Evolutionary conservation across 352 stramenopile species (phyloP).

Genomic region (Pythium rishiriense): DNA sequence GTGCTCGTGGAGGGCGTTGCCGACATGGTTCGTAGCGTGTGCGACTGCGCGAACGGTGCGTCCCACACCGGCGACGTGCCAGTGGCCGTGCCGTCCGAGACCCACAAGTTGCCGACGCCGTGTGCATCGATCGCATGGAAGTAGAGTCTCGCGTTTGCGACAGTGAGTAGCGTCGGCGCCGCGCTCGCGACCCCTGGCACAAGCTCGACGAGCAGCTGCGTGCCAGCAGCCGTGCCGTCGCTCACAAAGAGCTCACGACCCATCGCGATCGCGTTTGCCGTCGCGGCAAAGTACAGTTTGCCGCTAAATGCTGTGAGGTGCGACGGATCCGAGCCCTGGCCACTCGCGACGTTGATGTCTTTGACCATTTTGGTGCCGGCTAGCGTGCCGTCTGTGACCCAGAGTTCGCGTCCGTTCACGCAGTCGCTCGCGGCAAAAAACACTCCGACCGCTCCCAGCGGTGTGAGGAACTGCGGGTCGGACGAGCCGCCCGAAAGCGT

Average conservation of each 20-base stretch:
- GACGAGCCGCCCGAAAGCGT: conserved; percentile 33
- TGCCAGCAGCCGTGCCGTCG: conserved; percentile 48
- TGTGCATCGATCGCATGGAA: conserved; percentile 29
- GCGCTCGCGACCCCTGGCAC: conserved; percentile 29
- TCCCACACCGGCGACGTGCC: conserved; percentile 31
- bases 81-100: conserved; percentile 31
- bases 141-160: conserved; percentile 24
- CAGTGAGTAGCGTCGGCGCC: conserved; percentile 30
- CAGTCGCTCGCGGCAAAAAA: conserved; percentile 78
- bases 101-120: conserved; percentile 30
- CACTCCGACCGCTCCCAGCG: conserved; percentile 32
- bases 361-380: conserved; percentile 47
- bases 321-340: conserved; percentile 39
- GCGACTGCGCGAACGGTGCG: conserved; percentile 23
- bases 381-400: conserved; percentile 46
- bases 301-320: conserved; percentile 38
- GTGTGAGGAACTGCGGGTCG: conserved; percentile 47
- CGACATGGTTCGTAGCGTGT: conserved; percentile 5
- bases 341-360: conserved; percentile 41
- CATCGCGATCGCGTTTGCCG: conserved; percentile 16
- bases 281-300: conserved; percentile 43
- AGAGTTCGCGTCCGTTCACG: conserved; percentile 66
- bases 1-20: background rate
- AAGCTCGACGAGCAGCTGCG: conserved; percentile 39
- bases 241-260: conserved; percentile 61